Conservation (phyloP, 192 early-diverging fungal genomes). For the Gaertneriomyces sp. region DNA sequence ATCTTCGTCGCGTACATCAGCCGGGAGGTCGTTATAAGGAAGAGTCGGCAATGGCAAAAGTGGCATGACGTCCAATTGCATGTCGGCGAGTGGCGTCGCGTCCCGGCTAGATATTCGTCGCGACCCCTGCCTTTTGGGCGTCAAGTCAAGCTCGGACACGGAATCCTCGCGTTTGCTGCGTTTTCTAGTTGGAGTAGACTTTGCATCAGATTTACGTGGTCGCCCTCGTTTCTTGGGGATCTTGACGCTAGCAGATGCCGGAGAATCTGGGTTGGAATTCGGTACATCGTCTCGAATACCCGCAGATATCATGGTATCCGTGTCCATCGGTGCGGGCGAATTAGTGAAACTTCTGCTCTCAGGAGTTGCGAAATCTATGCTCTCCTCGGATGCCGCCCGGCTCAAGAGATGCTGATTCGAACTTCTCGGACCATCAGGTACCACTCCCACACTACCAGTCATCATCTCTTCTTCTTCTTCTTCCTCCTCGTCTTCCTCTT, state of each 20-base stretch:
- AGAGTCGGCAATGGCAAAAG: neutral
- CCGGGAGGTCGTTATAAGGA: neutral
- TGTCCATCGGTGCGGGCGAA: neutral
- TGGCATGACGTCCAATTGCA: neutral
- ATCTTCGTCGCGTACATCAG: neutral
- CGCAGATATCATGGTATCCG: no score
- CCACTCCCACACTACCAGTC: constrained; percentile 6
- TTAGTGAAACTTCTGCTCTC: neutral
- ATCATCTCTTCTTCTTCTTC: constrained; percentile 18
- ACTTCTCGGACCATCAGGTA: neutral
- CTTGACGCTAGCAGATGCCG: no score
- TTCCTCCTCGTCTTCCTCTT: constrained; percentile 12
- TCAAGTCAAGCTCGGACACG: no score
- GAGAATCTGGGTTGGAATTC: neutral
- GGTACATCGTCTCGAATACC: neutral
- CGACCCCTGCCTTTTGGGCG: no score
- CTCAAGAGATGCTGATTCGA: neutral
- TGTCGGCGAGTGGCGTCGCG: neutral
- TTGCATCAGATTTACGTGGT: no score
- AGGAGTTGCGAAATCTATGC: neutral
- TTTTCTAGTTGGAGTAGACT: no score
- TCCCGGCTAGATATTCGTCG: neutral
- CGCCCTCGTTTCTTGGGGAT: no score
- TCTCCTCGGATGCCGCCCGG: neutral
- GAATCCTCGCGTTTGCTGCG: no score